Conservation (phyloP, 2,329 filamentous ascomycete species). For the Fusarium xyrophilum region DNA sequence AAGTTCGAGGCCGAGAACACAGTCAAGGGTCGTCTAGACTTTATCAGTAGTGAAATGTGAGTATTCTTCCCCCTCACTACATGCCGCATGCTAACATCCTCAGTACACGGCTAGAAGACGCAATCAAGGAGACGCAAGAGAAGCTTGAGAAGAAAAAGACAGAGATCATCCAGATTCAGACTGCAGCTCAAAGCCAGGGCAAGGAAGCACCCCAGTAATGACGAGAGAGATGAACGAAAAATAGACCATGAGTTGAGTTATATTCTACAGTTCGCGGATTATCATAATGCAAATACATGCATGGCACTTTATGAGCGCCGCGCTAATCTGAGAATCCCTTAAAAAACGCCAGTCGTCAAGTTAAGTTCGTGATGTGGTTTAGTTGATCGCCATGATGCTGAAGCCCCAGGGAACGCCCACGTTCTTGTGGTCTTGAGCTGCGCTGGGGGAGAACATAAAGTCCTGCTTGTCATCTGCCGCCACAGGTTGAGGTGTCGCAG, state of each 20-base stretch:
- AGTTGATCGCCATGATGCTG: slow-evolving; percentile 42
- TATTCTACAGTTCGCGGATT: slow-evolving; percentile 33
- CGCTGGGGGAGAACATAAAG: slow-evolving; percentile 34
- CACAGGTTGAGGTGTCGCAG: slow-evolving; percentile 34
- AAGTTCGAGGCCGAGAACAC: slow-evolving; percentile 88
- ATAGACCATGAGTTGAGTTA: slow-evolving; percentile 43
- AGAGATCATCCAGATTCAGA: slow-evolving; percentile 65
- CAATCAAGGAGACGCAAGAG: slow-evolving; percentile 62
- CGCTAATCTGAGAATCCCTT: slow-evolving; percentile 18
- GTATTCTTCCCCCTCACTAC: slow-evolving; percentile 42
- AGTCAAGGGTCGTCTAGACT: slow-evolving; percentile 88
- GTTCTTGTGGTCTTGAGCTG: slow-evolving; percentile 38
- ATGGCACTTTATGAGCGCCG: slow-evolving; percentile 26
- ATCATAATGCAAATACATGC: slow-evolving; percentile 33
- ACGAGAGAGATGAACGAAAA: slow-evolving; percentile 7
- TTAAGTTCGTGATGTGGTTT: slow-evolving; percentile 27
- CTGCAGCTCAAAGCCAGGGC: slow-evolving; percentile 46
- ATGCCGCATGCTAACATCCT: slow-evolving; percentile 13
- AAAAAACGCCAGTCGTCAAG: slow-evolving; percentile 38
- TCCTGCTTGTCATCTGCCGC: slow-evolving; percentile 38
- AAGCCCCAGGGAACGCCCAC: slow-evolving; percentile 40
- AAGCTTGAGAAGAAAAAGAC: slow-evolving; percentile 66
- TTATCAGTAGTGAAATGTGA: slow-evolving; percentile 93
- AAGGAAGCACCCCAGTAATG: slow-evolving; percentile 37
- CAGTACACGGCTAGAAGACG: slow-evolving; percentile 54